phyloP scores from a whole-genome alignment of 2,329 filamentous ascomycete species.

The Byssothecium circinans region DNA sequence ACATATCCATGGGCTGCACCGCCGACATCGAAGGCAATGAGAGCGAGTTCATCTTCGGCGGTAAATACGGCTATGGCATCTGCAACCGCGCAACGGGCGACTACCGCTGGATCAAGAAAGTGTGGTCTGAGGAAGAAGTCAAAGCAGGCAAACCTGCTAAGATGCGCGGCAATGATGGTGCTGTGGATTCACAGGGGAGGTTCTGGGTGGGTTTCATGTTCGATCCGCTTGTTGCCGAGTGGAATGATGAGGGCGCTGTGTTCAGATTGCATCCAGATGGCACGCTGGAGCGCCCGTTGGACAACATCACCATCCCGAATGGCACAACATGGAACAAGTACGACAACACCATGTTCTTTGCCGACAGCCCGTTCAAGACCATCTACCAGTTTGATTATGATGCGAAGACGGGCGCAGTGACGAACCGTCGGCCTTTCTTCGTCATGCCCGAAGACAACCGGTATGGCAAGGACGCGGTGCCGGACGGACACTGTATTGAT shows the following conservation, averaged over 20 bases:
- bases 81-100: conserved; percentile 65
- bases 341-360: conserved; percentile 76
- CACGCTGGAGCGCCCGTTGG: conserved; percentile 61
- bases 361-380: conserved; percentile 70
- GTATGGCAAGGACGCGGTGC: conserved; percentile 54
- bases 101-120: conserved; percentile 59
- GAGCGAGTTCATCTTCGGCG: conserved; percentile 72
- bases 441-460: conserved; percentile 60
- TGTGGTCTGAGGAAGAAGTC: conserved; percentile 56
- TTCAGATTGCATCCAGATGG: conserved; percentile 70
- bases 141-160: conserved; percentile 49
- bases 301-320: conserved; percentile 76
- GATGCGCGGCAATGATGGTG: conserved; percentile 78
- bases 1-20: conserved; percentile 62
- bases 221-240: conserved; percentile 65
- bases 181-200: conserved; percentile 74
- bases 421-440: conserved; percentile 73
- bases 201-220: conserved; percentile 91
- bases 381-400: conserved; percentile 79
- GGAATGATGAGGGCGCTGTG: conserved; percentile 61
- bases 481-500: conserved; percentile 85
- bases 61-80: conserved; percentile 80
- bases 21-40: conserved; percentile 73
- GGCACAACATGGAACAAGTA: conserved; percentile 78
- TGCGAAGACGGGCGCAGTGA: conserved; percentile 62